phyloP scores from a whole-genome alignment of 495 filamentous ascomycete genomes.

The Evernia prunastri region DNA sequence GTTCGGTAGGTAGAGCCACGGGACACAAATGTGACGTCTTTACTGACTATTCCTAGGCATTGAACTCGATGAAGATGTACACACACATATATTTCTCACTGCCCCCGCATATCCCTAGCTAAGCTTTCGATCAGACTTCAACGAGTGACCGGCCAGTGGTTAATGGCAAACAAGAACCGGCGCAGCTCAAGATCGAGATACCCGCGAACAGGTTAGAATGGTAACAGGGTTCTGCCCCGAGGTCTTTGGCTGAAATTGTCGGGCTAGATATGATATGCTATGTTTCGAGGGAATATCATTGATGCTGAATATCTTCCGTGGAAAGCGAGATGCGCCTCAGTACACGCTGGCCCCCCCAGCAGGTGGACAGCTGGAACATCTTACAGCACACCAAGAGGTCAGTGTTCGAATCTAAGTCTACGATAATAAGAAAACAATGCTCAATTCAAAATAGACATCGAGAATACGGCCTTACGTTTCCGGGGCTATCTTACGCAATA shows the following conservation, averaged over 20 bases:
- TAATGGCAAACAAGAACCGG: constrained; percentile 73
- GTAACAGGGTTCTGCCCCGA: constrained; percentile 27
- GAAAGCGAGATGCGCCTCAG: constrained; percentile 64
- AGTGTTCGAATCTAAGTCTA: constrained; percentile 18
- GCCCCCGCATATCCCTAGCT: constrained; percentile 16
- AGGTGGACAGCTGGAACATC: constrained; percentile 66
- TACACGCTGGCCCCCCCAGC: constrained; percentile 66
- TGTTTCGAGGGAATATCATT: constrained; percentile 96
- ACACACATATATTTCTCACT: constrained; percentile 6
- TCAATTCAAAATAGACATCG: constrained; percentile 47
- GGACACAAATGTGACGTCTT: constrained; percentile 3
- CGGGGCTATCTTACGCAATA: constrained; percentile 75
- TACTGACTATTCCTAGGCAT: constrained; percentile 55
- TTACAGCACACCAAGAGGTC: constrained; percentile 69
- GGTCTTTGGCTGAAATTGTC: not conserved
- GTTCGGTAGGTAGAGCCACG: constrained; percentile 56
- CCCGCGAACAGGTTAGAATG: constrained; percentile 72
- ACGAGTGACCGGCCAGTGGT: constrained; percentile 64
- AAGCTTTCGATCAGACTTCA: constrained; percentile 50
- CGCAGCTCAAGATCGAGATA: constrained; percentile 97
- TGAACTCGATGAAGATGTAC: constrained; percentile 91
- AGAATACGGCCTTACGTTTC: constrained; percentile 80
- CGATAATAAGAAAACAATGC: not conserved
- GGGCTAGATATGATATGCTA: constrained; percentile 84
- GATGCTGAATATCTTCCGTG: constrained; percentile 92